Evolutionary conservation across 495 filamentous ascomycete genomes (phyloP), one percentile per base, ranked within the genome.

Genomic region (Penicillium desertorum): DNA sequence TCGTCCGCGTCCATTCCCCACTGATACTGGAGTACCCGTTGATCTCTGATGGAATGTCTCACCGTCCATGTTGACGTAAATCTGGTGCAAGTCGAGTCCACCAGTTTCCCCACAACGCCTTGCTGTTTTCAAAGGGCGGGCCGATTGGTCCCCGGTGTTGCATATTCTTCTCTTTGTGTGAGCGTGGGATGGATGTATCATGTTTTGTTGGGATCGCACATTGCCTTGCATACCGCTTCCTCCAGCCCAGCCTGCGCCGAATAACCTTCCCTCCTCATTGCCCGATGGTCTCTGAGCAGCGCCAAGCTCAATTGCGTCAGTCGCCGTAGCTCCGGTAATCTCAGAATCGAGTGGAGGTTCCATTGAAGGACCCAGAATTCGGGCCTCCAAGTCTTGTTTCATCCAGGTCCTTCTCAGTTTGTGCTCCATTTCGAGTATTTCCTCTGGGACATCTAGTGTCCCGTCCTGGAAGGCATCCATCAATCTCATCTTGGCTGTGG

Each of bases 401-500:
- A 44, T 48, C 56, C 56, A 83, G 30, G 84, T 75, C 52, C 77
- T 82, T 9, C 75, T 82, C 63, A 84, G 59, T 32, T 78, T 75
- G n/a, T 63, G 42, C 65, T 85, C 82, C 19, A 83, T 39, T 53
- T 67, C 72, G 54, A 45, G 41, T 25, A 83, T 69, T 32, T 69
- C 56, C 5, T 59, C 20, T 3, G 82, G 81, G 7, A 85, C 73
- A 1, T 60, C 60, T 1, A 86, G 56, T 8, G 66, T 72, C 7
- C 69, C 76, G 17, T 54, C 54, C 46, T 78, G 78, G 47, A 84
- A 58, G 19, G 78, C 79, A 54, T 83, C 78, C 30, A 76, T 72
- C 5, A 87, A 68, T 29, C 81, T 67, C 74, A 81, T 80, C 64
- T 83, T 80, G 20, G 83, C 81, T 0, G 75, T 76, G 5, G 78